Evolutionary conservation across 441 rosid species (phyloP).

Genomic region (Adansonia madagascariensis): DNA sequence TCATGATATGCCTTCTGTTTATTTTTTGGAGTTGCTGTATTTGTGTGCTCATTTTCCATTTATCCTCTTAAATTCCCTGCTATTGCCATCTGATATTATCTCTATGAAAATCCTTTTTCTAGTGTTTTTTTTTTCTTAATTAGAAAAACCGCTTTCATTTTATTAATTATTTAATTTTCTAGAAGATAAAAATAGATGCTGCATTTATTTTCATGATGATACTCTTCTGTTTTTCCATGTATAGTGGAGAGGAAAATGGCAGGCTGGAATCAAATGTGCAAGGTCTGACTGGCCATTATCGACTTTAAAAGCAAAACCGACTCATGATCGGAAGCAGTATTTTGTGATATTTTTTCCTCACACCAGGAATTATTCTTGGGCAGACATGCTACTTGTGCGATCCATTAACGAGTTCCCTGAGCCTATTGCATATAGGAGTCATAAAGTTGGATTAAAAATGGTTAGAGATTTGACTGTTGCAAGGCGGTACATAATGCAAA

Average conservation of each 20-base stretch:
- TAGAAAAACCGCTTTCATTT: neutral
- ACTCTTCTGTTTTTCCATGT: conserved; percentile 40
- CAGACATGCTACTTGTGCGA: conserved; percentile 85
- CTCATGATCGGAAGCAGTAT: conserved; percentile 90
- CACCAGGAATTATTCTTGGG: conserved; percentile 98
- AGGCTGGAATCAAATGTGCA: conserved; percentile 93
- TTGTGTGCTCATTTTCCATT: neutral
- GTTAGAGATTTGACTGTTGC: conserved; percentile 88
- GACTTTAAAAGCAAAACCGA: conserved; percentile 93
- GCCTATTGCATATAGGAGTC: conserved; percentile 83
- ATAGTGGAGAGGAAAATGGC: conserved; percentile 99
- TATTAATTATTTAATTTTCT: conserved; percentile 3
- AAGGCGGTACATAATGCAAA: conserved; percentile 81
- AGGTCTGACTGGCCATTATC: conserved; percentile 93
- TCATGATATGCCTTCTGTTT: conserved; percentile 1
- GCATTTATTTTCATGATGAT: conserved; percentile 26
- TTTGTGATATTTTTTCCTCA: conserved; percentile 94
- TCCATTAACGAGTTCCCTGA: conserved; percentile 81
- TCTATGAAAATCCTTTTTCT: conserved; percentile 5
- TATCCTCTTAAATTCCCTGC: neutral
- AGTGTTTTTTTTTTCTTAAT: neutral
- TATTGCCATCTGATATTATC: conserved; percentile 7
- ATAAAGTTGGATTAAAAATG: conserved; percentile 73
- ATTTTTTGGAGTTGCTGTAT: neutral
- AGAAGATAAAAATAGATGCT: conserved; percentile 7